These are phyloP conservation scores for Taxillus chinensis DNA, from an alignment of 164 flowering plant species.

Conservation along the genomic window DNA sequence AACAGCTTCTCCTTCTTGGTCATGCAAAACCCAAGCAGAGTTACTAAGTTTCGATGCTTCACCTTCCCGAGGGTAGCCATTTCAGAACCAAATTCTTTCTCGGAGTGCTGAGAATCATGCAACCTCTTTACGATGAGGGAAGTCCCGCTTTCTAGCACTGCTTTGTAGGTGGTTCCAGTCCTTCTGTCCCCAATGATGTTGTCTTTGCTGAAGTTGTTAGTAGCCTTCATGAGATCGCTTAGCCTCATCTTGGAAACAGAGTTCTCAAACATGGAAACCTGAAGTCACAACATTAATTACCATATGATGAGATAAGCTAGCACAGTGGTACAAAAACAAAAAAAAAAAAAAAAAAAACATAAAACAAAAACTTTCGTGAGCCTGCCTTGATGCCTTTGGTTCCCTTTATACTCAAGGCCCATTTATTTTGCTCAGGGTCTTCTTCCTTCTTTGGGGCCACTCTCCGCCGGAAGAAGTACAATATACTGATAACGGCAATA, in stretches of 20 bases:
- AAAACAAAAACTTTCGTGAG: not conserved
- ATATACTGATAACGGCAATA: conserved; percentile 24
- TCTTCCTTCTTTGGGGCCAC: conserved; percentile 44
- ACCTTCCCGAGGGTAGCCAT: not conserved
- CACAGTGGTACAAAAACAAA: too few relatives aligned
- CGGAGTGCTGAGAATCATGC: not conserved
- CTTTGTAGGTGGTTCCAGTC: not conserved
- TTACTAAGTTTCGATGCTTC: conserved; percentile 42
- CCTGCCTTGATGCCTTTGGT: conserved; percentile 58
- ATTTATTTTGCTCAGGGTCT: conserved; percentile 74
- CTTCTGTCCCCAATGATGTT: conserved; percentile 4
- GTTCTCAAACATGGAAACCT: conserved; percentile 75
- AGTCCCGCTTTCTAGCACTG: not conserved
- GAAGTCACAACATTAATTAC: conserved; percentile 6
- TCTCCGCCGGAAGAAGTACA: conserved; percentile 24
- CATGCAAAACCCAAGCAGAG: conserved; percentile 57
- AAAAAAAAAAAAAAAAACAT: too few relatives aligned
- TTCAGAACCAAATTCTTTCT: not conserved
- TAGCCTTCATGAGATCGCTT: conserved; percentile 70
- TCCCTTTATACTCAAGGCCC: conserved; percentile 72
- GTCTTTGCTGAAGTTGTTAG: conserved; percentile 38
- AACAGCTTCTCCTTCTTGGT: conserved; percentile 50
- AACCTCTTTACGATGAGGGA: not conserved
- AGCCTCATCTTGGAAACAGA: conserved; percentile 52
- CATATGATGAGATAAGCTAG: too few relatives aligned